These are phyloP conservation scores for Geotrichum siamense DNA, from an alignment of 1,139 yeast genomes.

Conservation along the genomic window DNA sequence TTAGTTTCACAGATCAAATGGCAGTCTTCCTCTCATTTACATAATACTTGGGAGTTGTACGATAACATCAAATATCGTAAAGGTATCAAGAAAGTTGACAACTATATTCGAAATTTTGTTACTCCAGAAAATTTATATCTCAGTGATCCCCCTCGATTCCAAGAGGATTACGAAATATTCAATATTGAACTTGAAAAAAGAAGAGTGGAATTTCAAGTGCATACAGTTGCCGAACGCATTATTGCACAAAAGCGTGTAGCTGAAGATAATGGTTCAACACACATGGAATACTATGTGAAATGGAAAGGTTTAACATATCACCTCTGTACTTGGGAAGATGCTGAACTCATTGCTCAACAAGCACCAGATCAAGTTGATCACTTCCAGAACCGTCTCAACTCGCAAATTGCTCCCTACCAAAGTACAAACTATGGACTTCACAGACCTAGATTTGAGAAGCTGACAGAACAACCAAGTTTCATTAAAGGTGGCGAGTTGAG, in stretches of 20 bases:
- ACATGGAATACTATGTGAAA: constrained; percentile 76
- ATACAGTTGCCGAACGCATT: constrained; percentile 79
- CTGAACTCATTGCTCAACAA: constrained; percentile 71
- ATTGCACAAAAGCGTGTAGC: constrained; percentile 75
- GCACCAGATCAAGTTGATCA: constrained; percentile 82
- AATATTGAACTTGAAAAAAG: constrained; percentile 82
- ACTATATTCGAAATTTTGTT: constrained; percentile 75
- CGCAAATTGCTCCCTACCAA: constrained; percentile 75
- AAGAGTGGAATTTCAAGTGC: constrained; percentile 78
- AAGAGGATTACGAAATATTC: constrained; percentile 86
- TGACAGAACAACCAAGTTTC: constrained; percentile 78
- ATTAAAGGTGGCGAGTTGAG: constrained; percentile 88
- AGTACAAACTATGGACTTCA: constrained; percentile 70
- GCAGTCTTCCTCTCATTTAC: constrained; percentile 83
- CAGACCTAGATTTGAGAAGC: constrained; percentile 85
- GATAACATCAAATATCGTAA: constrained; percentile 46
- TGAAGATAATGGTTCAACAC: constrained; percentile 53
- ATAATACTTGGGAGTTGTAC: constrained; percentile 90
- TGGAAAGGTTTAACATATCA: constrained; percentile 94
- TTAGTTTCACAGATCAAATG: constrained; percentile 56
- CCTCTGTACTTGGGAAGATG: constrained; percentile 96
- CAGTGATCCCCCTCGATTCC: constrained; percentile 67
- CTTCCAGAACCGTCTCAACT: constrained; percentile 72
- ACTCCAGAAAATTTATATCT: constrained; percentile 68
- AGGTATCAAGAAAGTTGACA: constrained; percentile 83